Conservation (phyloP, 805 yeast species). For the Candida ficus region DNA sequence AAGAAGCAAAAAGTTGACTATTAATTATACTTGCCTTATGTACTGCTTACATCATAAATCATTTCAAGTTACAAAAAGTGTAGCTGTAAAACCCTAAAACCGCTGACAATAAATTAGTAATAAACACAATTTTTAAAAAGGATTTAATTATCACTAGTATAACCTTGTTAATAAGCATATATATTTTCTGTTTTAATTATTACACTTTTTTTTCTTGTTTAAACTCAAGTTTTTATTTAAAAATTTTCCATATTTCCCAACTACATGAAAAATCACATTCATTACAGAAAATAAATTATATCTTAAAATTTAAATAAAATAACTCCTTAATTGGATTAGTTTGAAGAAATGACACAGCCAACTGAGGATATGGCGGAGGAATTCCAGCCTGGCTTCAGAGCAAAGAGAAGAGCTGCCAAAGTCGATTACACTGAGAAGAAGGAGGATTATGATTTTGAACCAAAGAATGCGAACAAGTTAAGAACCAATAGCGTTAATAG, state of each 20-base stretch:
- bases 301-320: neutral
- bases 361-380: neutral
- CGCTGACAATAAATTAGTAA: too few relatives aligned
- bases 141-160: too few relatives aligned
- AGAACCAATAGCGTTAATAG: neutral
- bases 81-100: too few relatives aligned
- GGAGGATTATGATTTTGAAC: constrained; percentile 14
- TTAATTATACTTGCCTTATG: too few relatives aligned
- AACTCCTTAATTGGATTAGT: too few relatives aligned
- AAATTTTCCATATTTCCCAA: neutral
- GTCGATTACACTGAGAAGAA: constrained; percentile 23
- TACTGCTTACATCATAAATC: too few relatives aligned
- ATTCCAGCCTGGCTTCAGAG: constrained; percentile 4
- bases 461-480: neutral
- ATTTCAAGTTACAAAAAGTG: too few relatives aligned
- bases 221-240: neutral
- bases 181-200: neutral
- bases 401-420: constrained; percentile 21
- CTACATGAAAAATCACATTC: neutral
- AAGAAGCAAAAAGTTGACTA: neutral
- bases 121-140: too few relatives aligned
- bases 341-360: neutral
- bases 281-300: too few relatives aligned
- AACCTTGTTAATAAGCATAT: too few relatives aligned
- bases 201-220: too few relatives aligned